phyloP scores from a whole-genome alignment of 352 stramenopile genomes.

The Blastocystis sp. region DNA sequence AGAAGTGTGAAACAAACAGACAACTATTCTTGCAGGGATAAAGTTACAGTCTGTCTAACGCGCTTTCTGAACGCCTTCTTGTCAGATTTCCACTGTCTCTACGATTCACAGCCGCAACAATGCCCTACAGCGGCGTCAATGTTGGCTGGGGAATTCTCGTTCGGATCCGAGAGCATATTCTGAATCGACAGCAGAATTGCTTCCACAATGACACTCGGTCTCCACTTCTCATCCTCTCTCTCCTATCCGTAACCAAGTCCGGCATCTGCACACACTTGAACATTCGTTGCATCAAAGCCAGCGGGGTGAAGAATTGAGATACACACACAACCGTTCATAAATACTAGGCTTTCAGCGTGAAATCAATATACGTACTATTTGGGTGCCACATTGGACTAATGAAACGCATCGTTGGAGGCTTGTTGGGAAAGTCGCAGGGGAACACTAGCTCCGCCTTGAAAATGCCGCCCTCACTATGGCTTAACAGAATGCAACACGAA shows the following conservation, averaged over 20 bases:
- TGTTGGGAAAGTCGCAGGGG: conserved; percentile 43
- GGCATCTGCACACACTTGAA: not conserved
- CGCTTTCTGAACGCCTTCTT: conserved; percentile 54
- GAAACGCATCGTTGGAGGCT: conserved; percentile 53
- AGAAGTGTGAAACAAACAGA: conserved; percentile 52
- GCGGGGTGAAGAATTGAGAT: conserved; percentile 62
- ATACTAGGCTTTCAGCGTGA: conserved; percentile 4
- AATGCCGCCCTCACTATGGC: conserved; percentile 45
- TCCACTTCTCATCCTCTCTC: conserved; percentile 50
- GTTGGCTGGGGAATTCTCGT: conserved; percentile 65
- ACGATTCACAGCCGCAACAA: not conserved
- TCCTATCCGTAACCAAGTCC: not conserved
- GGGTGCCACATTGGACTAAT: conserved; percentile 66
- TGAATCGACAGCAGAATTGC: conserved; percentile 58
- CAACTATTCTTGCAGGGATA: conserved; percentile 13
- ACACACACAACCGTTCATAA: conserved; percentile 65
- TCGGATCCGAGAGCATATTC: conserved; percentile 46
- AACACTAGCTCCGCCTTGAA: conserved; percentile 65
- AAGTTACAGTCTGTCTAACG: conserved; percentile 42
- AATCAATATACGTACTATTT: conserved; percentile 25
- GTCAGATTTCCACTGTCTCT: conserved; percentile 65
- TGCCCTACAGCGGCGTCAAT: conserved; percentile 34
- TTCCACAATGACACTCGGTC: conserved; percentile 53
- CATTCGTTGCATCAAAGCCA: conserved; percentile 17
- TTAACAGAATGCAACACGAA: not conserved